These are phyloP conservation scores for Ramaria rubella DNA, from an alignment of 768 basidiomycete species.

Conservation along the genomic window DNA sequence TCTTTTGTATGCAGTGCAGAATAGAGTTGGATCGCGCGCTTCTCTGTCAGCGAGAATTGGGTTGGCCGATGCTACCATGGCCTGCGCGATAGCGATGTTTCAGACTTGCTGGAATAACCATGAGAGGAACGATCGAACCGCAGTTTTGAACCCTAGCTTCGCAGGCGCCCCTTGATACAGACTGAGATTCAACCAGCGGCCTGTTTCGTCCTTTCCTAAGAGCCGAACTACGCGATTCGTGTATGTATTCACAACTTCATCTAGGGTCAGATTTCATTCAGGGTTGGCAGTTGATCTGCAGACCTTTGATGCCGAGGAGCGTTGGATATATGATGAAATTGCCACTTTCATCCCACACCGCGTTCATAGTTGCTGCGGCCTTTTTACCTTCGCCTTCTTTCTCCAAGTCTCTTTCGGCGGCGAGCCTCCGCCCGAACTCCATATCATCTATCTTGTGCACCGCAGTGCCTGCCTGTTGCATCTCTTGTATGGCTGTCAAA, in stretches of 20 bases:
- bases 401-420: constrained; percentile 87
- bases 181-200: constrained; percentile 81
- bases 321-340: constrained; percentile 93
- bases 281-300: constrained; percentile 10
- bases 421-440: constrained; percentile 98
- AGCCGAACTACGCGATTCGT: constrained; percentile 88
- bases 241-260: constrained; percentile 85
- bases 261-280: not conserved
- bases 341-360: constrained; percentile 97
- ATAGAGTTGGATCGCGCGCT: constrained; percentile 81
- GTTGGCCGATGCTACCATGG: constrained; percentile 94
- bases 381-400: constrained; percentile 62
- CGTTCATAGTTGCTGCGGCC: constrained; percentile 62
- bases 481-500: constrained; percentile 86
- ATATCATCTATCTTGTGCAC: constrained; percentile 93
- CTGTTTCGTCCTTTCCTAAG: constrained; percentile 89
- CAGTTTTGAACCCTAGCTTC: constrained; percentile 78
- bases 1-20: constrained; percentile 90
- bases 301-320: constrained; percentile 91
- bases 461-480: constrained; percentile 97
- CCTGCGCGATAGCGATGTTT: constrained; percentile 35
- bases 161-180: constrained; percentile 92
- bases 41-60: constrained; percentile 86
- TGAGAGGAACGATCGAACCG: constrained; percentile 41
- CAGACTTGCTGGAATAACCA: not conserved